phyloP scores from a whole-genome alignment of 768 basidiomycete species.

The Leccinum disarticulatum region DNA sequence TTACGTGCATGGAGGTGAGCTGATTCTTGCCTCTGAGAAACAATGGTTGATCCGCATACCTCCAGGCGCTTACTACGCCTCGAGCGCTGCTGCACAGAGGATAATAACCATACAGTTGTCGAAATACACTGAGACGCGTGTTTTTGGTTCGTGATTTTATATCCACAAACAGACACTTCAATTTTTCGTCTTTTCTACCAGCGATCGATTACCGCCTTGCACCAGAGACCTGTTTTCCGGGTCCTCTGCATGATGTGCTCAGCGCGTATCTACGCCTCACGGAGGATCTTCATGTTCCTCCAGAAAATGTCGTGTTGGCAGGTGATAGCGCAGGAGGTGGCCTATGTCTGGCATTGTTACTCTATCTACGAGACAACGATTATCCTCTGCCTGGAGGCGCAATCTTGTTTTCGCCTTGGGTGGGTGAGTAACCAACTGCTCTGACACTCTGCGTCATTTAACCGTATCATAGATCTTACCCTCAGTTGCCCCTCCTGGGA shows the following conservation, averaged over 20 bases:
- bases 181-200: constrained; percentile 33
- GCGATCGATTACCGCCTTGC: constrained; percentile 94
- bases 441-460: constrained; percentile 7
- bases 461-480: constrained; percentile 65
- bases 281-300: constrained; percentile 85
- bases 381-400: constrained; percentile 84
- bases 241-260: constrained; percentile 84
- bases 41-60: constrained; percentile 2
- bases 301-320: constrained; percentile 84
- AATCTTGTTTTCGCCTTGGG: constrained; percentile 94
- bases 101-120: constrained; percentile 88
- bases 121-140: constrained; percentile 83
- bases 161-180: no score
- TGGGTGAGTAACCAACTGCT: constrained; percentile 60
- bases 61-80: constrained; percentile 88
- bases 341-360: constrained; percentile 75
- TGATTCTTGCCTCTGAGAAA: not conserved
- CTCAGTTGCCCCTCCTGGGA: constrained; percentile 99
- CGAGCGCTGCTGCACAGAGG: constrained; percentile 88
- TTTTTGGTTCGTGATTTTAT: constrained; percentile 62
- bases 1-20: constrained; percentile 88
- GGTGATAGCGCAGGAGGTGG: constrained; percentile 97
- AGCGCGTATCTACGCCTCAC: constrained; percentile 83
- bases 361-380: constrained; percentile 92
- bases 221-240: constrained; percentile 93